These are phyloP conservation scores for Jackrogersella multiformis DNA, from an alignment of 495 filamentous ascomycete species.

Conservation along the genomic window DNA sequence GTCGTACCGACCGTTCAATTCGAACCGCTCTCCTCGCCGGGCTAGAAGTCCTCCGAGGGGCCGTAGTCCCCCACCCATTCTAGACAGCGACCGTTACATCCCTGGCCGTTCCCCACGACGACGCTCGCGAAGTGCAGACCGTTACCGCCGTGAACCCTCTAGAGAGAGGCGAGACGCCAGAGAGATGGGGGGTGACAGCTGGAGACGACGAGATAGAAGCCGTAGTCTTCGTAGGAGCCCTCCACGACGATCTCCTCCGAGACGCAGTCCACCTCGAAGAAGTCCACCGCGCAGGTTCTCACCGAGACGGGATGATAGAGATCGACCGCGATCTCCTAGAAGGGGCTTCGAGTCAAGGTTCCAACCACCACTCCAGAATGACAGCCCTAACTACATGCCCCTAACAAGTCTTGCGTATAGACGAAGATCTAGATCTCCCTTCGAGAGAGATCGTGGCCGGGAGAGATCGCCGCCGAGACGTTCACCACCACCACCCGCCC, in stretches of 20 bases:
- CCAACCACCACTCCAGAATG: constrained; percentile 30
- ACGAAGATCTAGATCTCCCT: constrained; percentile 59
- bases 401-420: constrained; percentile 45
- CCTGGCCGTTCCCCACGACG: constrained; percentile 47
- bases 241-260: constrained; percentile 46
- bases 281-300: constrained; percentile 54
- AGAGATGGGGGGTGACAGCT: constrained; percentile 49
- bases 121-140: constrained; percentile 47
- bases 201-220: constrained; percentile 53
- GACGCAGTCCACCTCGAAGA: constrained; percentile 49
- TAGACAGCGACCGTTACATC: constrained; percentile 53
- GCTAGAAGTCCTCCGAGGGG: constrained; percentile 54
- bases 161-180: constrained; percentile 43
- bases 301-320: constrained; percentile 51
- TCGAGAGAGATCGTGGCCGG: constrained; percentile 53
- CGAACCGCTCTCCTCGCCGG: constrained; percentile 57
- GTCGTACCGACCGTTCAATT: constrained; percentile 62
- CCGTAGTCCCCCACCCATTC: constrained; percentile 47
- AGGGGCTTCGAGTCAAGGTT: constrained; percentile 48
- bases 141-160: constrained; percentile 48
- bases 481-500: constrained; percentile 49
- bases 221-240: constrained; percentile 49
- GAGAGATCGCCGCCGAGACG: constrained; percentile 54
- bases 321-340: constrained; percentile 48
- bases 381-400: constrained; percentile 41